phyloP scores from a whole-genome alignment of 2,329 filamentous ascomycete species.

The Ophiostoma perfectum region DNA sequence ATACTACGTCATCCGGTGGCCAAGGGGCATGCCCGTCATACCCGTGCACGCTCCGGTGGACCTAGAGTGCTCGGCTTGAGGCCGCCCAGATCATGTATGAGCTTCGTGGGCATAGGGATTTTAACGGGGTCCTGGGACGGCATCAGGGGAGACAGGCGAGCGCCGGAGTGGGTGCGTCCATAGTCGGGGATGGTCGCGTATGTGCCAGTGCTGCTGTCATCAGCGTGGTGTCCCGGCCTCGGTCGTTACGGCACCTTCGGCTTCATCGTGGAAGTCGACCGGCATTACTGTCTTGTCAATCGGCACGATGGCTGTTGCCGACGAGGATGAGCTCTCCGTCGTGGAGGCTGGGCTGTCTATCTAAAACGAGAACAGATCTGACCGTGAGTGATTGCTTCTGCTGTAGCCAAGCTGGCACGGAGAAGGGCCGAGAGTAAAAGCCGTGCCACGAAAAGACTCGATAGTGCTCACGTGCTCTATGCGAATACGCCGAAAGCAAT shows the following conservation, averaged over 20 bases:
- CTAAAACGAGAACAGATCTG: neutral
- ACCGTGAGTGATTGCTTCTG: neutral
- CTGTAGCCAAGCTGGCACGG: neutral
- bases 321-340: neutral
- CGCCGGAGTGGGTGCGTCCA: conserved; percentile 53
- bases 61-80: conserved; percentile 31
- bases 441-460: neutral
- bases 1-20: too few relatives aligned
- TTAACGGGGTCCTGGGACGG: conserved; percentile 25
- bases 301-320: neutral
- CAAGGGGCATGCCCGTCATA: neutral
- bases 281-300: neutral
- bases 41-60: conserved; percentile 28
- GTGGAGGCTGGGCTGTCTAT: neutral
- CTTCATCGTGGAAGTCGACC: neutral
- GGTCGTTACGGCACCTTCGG: neutral
- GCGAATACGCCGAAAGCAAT: neutral
- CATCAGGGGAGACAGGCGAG: conserved; percentile 43
- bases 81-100: conserved; percentile 33
- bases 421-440: neutral
- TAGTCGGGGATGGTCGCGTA: conserved; percentile 51
- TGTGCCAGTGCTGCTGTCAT: conserved; percentile 18
- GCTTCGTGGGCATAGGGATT: conserved; percentile 26
- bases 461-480: neutral
- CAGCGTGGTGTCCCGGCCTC: neutral